Evolutionary conservation across 2,329 filamentous ascomycete species (phyloP).

Genomic region (Dactylellina cionopaga): DNA sequence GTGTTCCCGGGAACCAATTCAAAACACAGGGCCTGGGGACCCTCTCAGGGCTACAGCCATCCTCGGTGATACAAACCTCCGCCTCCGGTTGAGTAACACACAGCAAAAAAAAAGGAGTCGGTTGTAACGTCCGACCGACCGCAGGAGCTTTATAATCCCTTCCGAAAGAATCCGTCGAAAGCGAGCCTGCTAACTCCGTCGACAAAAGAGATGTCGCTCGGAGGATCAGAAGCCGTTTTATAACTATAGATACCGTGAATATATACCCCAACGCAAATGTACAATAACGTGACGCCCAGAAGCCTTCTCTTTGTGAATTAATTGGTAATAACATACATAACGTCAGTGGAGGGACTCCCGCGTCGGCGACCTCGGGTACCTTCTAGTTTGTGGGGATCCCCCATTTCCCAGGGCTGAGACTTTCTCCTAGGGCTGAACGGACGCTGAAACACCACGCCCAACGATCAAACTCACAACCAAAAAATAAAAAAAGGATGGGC

Average conservation of each 20-base stretch:
- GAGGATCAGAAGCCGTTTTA: conserved; percentile 19
- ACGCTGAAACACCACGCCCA: conserved; percentile 32
- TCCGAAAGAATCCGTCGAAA: conserved; percentile 40
- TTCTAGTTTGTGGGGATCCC: conserved; percentile 47
- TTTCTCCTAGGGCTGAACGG: conserved; percentile 53
- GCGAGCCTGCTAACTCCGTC: conserved; percentile 3
- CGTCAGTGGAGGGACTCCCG: conserved; percentile 39
- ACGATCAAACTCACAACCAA: conserved; percentile 12
- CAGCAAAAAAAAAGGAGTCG: conserved; percentile 17
- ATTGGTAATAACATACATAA: conserved; percentile 46
- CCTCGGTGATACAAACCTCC: conserved; percentile 44
- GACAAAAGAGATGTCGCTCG: not conserved
- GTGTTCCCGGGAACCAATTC: not conserved
- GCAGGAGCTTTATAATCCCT: conserved; percentile 10
- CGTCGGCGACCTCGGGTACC: conserved; percentile 52
- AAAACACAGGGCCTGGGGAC: not conserved
- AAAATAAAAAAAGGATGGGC: not conserved
- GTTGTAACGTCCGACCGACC: conserved; percentile 32
- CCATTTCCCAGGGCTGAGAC: conserved; percentile 51
- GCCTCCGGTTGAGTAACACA: conserved; percentile 28
- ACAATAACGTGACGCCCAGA: conserved; percentile 31
- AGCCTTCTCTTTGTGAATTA: conserved; percentile 3
- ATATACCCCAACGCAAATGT: not conserved
- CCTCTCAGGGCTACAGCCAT: not conserved
- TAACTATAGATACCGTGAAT: no score